Percentiles rank a stretch among this genome's conserved stretches.
Evolutionary conservation across 202 grass and related monocot species (phyloP).

Genomic region (Musa balbisiana): DNA sequence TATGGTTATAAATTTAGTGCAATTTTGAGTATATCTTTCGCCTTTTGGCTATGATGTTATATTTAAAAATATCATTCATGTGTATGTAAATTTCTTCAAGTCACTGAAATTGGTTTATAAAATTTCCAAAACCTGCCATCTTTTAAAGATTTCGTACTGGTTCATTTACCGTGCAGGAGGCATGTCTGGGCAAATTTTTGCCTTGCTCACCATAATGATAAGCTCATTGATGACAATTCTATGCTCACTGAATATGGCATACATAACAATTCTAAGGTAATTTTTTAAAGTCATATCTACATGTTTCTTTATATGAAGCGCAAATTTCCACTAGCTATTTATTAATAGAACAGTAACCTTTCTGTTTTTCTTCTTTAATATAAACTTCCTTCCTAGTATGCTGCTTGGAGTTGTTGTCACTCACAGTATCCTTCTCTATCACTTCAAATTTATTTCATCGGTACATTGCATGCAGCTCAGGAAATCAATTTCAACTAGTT

Average conservation of each 20-base stretch:
- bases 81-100: background rate
- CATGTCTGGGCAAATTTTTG: constrained; percentile 89
- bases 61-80: background rate
- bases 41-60: background rate
- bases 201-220: constrained; percentile 49
- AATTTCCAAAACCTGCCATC: background rate
- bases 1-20: background rate
- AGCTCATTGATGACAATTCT: constrained; percentile 67
- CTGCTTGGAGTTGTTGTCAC: background rate
- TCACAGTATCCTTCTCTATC: background rate
- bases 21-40: background rate
- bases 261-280: constrained; percentile 73
- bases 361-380: background rate
- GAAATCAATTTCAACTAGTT: background rate
- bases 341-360: background rate
- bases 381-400: background rate
- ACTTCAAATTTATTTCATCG: background rate
- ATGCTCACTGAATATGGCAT: constrained; percentile 46
- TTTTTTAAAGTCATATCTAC: constrained; percentile 1
- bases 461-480: background rate
- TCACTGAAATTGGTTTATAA: background rate
- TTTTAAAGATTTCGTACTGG: background rate
- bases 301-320: background rate
- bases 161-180: constrained; percentile 42
- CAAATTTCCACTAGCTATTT: background rate